phyloP scores from a whole-genome alignment of 768 basidiomycete species.

The Omphalotus guepiniiformis region DNA sequence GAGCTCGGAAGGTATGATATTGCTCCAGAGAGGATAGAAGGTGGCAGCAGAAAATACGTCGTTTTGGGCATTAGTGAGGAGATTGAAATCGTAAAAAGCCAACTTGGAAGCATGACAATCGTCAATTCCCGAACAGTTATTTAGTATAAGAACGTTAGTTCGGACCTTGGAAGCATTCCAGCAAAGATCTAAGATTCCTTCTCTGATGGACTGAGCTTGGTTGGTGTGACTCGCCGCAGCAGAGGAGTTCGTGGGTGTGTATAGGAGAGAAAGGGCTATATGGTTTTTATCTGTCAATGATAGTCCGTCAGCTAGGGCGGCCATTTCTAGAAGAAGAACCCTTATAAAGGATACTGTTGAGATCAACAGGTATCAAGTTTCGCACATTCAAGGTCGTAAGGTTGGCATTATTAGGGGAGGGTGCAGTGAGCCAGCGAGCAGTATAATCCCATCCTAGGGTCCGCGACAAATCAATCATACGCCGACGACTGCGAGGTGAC shows the following conservation, averaged over 20 bases:
- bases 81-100: constrained; percentile 91
- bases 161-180: constrained; percentile 73
- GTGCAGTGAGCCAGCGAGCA: constrained; percentile 41
- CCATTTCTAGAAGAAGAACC: too few species aligned
- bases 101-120: constrained; percentile 26
- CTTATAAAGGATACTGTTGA: constrained; percentile 85
- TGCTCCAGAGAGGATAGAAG: constrained; percentile 86
- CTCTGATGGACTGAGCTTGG: constrained; percentile 54
- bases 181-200: constrained; percentile 77
- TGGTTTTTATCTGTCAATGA: constrained; percentile 56
- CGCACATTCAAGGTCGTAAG: constrained; percentile 70
- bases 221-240: constrained; percentile 46
- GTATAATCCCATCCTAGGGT: constrained; percentile 48
- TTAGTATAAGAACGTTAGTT: constrained; percentile 1
- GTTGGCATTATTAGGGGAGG: constrained; percentile 39
- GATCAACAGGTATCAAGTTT: constrained; percentile 65
- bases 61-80: constrained; percentile 61
- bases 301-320: too few species aligned
- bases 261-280: constrained; percentile 55
- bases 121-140: neutral
- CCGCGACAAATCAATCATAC: neutral
- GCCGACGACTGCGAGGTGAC: neutral
- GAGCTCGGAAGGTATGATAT: constrained; percentile 75
- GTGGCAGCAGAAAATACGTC: constrained; percentile 67
- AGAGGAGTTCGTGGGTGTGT: constrained; percentile 34